Percentiles rank a stretch among this genome's conserved stretches.
Conservation (phyloP, 2,329 filamentous ascomycete species). For the Verticillium zaregamsianum region DNA sequence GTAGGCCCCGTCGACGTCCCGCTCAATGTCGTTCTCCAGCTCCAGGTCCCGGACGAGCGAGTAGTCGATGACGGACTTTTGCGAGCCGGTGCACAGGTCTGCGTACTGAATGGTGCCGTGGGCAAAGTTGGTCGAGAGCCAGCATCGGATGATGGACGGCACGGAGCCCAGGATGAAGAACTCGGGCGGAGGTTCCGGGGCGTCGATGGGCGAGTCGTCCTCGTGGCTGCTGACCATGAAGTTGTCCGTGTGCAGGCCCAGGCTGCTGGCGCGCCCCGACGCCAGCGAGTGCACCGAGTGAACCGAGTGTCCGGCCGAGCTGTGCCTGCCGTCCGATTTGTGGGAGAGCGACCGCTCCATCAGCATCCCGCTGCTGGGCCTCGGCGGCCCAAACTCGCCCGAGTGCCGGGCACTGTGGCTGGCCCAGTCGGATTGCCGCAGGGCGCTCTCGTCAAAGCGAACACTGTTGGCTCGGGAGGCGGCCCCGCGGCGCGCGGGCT, state of each 20-base stretch:
- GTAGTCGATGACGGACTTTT: conserved; percentile 76
- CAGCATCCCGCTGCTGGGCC: conserved; percentile 80
- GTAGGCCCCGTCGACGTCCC: conserved; percentile 60
- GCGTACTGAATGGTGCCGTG: conserved; percentile 87
- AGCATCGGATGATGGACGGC: conserved; percentile 92
- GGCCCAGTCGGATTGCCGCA: conserved; percentile 82
- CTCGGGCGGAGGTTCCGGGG: conserved; percentile 74
- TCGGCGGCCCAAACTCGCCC: conserved; percentile 67
- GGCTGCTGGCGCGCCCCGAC: conserved; percentile 79
- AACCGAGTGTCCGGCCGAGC: conserved; percentile 72
- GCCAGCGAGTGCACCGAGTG: conserved; percentile 64
- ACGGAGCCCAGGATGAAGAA: conserved; percentile 84
- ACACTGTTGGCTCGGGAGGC: conserved; percentile 95
- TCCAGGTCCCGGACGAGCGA: conserved; percentile 72
- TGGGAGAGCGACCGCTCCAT: conserved; percentile 90
- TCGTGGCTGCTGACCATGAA: conserved; percentile 55
- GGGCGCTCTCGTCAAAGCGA: conserved; percentile 91
- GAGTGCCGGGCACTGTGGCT: conserved; percentile 74
- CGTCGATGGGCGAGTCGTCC: conserved; percentile 66
- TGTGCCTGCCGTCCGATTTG: conserved; percentile 92
- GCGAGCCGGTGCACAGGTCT: conserved; percentile 87
- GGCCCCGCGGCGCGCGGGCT: conserved; percentile 77
- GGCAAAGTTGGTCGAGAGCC: conserved; percentile 86
- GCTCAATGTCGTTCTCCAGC: conserved; percentile 61
- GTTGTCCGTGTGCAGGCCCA: conserved; percentile 75